phyloP scores from a whole-genome alignment of 2,329 filamentous ascomycete species.

The Fusarium concolor region DNA sequence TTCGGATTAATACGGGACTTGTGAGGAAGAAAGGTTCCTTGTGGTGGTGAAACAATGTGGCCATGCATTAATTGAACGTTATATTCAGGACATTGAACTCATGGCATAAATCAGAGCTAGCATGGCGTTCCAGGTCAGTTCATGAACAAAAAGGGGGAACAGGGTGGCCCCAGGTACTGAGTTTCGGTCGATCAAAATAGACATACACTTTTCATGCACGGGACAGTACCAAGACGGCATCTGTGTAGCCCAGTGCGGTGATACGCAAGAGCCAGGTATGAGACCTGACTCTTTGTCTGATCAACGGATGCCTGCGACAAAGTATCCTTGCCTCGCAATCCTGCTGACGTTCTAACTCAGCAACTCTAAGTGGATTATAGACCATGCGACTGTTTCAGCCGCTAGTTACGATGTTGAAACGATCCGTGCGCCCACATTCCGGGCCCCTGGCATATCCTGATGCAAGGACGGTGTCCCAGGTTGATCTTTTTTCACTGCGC shows the following conservation, averaged over 20 bases:
- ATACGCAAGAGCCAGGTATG: slow-evolving; percentile 7
- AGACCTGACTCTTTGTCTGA: slow-evolving; percentile 30
- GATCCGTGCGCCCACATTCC: slow-evolving; percentile 41
- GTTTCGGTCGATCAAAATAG: slow-evolving; percentile 30
- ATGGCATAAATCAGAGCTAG: slow-evolving; percentile 28
- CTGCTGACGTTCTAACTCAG: slow-evolving; percentile 12
- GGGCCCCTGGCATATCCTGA: slow-evolving; percentile 33
- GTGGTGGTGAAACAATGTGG: slow-evolving; percentile 20
- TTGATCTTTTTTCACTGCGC: slow-evolving; percentile 1
- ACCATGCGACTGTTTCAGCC: slow-evolving; percentile 40
- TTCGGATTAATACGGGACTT: neutral
- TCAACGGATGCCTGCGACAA: slow-evolving; percentile 32
- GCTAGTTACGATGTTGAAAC: slow-evolving; percentile 42
- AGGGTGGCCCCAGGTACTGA: slow-evolving; percentile 3
- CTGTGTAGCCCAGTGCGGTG: slow-evolving; percentile 5
- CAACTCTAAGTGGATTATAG: slow-evolving; percentile 9
- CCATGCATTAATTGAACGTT: slow-evolving; percentile 10
- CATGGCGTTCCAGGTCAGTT: slow-evolving; percentile 40
- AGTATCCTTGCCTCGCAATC: slow-evolving; percentile 18
- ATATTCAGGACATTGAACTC: slow-evolving; percentile 7
- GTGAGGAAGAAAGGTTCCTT: neutral
- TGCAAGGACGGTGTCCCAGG: slow-evolving; percentile 23
- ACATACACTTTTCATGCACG: slow-evolving; percentile 23
- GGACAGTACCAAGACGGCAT: slow-evolving; percentile 1
- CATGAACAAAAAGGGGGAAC: slow-evolving; percentile 18